A percentile compares a stretch with the other conserved stretches of the same genome.
phyloP scores from a whole-genome alignment of 352 stramenopile genomes.

The Pythium pectinolyticum region DNA sequence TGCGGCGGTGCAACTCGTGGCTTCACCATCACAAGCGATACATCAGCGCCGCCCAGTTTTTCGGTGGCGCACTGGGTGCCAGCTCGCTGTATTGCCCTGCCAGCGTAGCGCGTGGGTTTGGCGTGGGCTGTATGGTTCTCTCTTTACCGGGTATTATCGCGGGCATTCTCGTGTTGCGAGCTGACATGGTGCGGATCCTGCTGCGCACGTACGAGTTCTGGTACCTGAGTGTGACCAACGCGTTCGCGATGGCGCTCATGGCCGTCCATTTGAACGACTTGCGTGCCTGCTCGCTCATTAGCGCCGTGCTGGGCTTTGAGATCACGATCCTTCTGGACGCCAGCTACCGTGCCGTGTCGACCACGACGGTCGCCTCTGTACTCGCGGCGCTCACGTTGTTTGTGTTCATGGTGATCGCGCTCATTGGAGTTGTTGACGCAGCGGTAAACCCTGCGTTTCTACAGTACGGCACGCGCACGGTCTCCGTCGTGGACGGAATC shows the following conservation, averaged over 20 bases:
- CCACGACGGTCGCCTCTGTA: background rate
- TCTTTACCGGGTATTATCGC: conserved; percentile 1
- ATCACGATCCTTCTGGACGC: conserved; percentile 30
- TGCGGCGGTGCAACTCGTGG: conserved; percentile 2
- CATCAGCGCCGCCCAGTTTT: background rate
- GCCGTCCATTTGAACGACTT: conserved; percentile 17
- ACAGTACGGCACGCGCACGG: background rate
- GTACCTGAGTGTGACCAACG: conserved; percentile 32
- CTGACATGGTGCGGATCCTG: conserved; percentile 28
- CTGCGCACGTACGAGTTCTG: conserved; percentile 34
- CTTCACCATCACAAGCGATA: conserved; percentile 11
- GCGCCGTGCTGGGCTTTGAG: conserved; percentile 15
- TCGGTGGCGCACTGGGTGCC: background rate
- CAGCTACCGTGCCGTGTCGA: conserved; percentile 16
- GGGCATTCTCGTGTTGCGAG: conserved; percentile 19
- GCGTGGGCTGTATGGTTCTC: background rate
- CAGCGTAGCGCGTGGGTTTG: background rate
- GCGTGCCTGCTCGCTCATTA: conserved; percentile 3
- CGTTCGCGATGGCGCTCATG: conserved; percentile 12
- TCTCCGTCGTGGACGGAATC: conserved; percentile 17
- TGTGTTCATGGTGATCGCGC: conserved; percentile 11
- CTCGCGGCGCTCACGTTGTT: conserved; percentile 9
- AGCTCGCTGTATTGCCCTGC: conserved; percentile 6
- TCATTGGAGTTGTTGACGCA: conserved; percentile 21
- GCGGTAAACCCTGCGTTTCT: background rate